Percentiles rank a stretch among this genome's conserved stretches.
phyloP scores from a whole-genome alignment of 352 stramenopile species.

The Phytopythium sindhum region DNA sequence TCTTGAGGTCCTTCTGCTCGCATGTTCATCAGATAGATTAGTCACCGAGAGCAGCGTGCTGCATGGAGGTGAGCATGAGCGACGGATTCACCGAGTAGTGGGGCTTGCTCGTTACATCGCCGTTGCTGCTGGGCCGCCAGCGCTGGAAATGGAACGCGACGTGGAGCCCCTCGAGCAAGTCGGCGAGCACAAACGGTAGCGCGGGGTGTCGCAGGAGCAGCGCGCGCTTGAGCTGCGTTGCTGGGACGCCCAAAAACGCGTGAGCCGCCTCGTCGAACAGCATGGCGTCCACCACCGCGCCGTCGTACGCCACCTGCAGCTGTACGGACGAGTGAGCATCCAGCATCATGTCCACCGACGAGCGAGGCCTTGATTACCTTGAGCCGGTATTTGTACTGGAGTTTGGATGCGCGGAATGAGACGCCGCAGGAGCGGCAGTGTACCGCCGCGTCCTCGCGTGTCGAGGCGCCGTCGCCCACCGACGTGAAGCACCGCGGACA shows the following conservation, averaged over 20 bases:
- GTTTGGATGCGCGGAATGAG: slow-evolving; percentile 11
- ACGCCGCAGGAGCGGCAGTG: slow-evolving; percentile 30
- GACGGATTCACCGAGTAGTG: slow-evolving; percentile 32
- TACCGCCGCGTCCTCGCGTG: slow-evolving; percentile 10
- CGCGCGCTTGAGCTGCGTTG: slow-evolving; percentile 22
- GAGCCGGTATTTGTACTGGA: slow-evolving; percentile 51
- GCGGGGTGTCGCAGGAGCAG: slow-evolving; percentile 32
- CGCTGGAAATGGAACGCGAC: slow-evolving; percentile 48
- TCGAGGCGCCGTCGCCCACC: slow-evolving; percentile 14
- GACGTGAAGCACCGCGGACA: slow-evolving; percentile 48
- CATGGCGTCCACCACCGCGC: slow-evolving; percentile 31
- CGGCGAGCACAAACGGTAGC: slow-evolving; percentile 39
- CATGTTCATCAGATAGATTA: neutral
- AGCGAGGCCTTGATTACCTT: slow-evolving; percentile 19
- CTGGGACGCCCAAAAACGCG: slow-evolving; percentile 31
- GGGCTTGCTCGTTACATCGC: slow-evolving; percentile 11
- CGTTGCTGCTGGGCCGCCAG: neutral
- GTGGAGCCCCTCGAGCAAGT: slow-evolving; percentile 47
- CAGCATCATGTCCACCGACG: neutral
- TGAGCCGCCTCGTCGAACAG: slow-evolving; percentile 50
- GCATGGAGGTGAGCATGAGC: neutral
- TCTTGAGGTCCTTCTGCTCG: slow-evolving; percentile 41
- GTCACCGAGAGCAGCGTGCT: neutral
- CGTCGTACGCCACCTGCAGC: slow-evolving; percentile 37
- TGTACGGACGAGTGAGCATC: slow-evolving; percentile 6